Evolutionary conservation across 768 basidiomycete genomes (phyloP).

Genomic region (Pleurotus djamor): DNA sequence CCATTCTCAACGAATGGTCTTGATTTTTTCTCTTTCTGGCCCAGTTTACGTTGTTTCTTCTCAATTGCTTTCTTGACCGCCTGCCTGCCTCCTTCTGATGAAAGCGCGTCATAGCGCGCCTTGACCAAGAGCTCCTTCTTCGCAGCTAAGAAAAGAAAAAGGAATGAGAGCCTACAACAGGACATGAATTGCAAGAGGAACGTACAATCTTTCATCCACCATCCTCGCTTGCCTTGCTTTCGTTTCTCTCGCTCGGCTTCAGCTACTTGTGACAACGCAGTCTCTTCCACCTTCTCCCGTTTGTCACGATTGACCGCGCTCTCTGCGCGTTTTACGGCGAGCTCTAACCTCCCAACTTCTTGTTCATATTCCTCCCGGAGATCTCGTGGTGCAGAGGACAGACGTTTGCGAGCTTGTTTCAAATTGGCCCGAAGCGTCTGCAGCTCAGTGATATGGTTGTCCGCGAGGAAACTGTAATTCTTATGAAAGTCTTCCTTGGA

Average conservation of each 20-base stretch:
- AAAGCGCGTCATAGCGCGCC: conserved; percentile 79
- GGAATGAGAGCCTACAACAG: conserved; percentile 7
- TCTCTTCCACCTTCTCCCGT: conserved; percentile 65
- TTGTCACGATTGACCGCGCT: conserved; percentile 74
- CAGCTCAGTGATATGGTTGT: conserved; percentile 65
- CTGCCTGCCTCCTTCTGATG: conserved; percentile 69
- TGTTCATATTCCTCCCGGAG: conserved; percentile 56
- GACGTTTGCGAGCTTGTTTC: conserved; percentile 63
- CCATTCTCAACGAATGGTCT: conserved; percentile 53
- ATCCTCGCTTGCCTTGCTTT: conserved; percentile 74
- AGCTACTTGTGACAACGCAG: conserved; percentile 54
- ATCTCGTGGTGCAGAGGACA: conserved; percentile 59
- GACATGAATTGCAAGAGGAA: conserved; percentile 10
- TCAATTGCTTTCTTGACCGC: conserved; percentile 88
- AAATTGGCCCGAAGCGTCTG: conserved; percentile 60
- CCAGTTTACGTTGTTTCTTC: conserved; percentile 84
- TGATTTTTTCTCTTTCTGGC: conserved; percentile 86
- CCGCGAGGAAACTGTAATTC: conserved; percentile 75
- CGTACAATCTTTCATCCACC: conserved; percentile 85
- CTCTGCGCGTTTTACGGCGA: conserved; percentile 73
- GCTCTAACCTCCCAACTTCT: conserved; percentile 71
- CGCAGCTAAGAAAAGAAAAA: conserved; percentile 49
- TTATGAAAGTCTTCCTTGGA: conserved; percentile 61
- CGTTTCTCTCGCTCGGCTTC: conserved; percentile 66
- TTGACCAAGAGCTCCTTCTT: conserved; percentile 72